phyloP scores from a whole-genome alignment of 1,284 basidiomycete species.

The Trametes sp. region DNA sequence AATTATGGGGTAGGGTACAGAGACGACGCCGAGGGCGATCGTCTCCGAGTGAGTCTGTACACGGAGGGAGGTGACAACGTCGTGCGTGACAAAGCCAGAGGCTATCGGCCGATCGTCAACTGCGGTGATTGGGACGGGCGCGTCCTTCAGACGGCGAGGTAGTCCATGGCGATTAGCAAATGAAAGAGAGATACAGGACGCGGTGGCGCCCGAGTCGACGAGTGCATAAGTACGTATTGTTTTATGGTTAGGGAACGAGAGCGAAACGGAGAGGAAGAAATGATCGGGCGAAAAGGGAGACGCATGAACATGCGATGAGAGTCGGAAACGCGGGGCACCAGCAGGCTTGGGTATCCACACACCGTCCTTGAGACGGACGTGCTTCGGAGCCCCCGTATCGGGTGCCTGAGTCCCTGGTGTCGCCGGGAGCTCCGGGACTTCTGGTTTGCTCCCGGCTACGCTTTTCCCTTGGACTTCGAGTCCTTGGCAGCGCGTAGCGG shows the following conservation, averaged over 20 bases:
- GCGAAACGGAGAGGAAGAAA: constrained; percentile 45
- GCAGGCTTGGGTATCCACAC: constrained; percentile 10
- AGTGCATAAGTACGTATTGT: constrained; percentile 42
- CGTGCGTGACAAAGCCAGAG: constrained; percentile 46
- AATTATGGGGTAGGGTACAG: constrained; percentile 32
- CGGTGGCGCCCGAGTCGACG: constrained; percentile 45
- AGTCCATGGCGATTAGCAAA: constrained; percentile 43
- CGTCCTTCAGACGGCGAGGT: constrained; percentile 33
- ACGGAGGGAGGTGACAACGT: constrained; percentile 38
- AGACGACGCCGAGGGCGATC: constrained; percentile 27
- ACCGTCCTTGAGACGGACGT: constrained; percentile 21
- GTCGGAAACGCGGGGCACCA: constrained; percentile 19
- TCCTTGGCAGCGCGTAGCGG: constrained; percentile 39
- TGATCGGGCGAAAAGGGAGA: constrained; percentile 35
- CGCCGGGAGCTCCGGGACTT: constrained; percentile 38
- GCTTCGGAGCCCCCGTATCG: constrained; percentile 22
- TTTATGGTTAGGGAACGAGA: constrained; percentile 41
- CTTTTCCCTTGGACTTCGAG: constrained; percentile 14
- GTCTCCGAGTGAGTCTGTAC: constrained; percentile 33
- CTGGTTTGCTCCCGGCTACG: not conserved
- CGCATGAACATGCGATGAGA: constrained; percentile 22
- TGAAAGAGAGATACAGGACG: constrained; percentile 45
- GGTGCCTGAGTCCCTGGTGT: constrained; percentile 34
- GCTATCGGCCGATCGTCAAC: constrained; percentile 47
- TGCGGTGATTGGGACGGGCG: constrained; percentile 44